Percentiles rank a stretch among this genome's conserved stretches.
Conservation (phyloP, 805 yeast species). For the Barnettozyma wickerhamii region DNA sequence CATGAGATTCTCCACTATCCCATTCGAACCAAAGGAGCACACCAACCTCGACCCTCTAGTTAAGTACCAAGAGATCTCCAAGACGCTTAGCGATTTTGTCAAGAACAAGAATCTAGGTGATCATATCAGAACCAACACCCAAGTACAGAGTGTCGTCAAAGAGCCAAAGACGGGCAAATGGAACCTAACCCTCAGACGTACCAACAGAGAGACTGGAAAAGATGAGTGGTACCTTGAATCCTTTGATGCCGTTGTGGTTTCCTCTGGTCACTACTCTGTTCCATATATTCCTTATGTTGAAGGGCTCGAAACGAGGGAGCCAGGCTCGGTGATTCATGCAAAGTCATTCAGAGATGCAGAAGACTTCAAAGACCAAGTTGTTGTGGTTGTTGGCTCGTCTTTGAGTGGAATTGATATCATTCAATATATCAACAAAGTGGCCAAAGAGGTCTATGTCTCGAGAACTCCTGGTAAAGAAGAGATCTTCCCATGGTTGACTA, state of each 20-base stretch:
- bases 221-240: slow-evolving; percentile 39
- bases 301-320: slow-evolving; percentile 40
- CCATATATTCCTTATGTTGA: slow-evolving; percentile 48
- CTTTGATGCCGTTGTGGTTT: slow-evolving; percentile 54
- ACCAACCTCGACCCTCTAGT: slow-evolving; percentile 32
- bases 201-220: slow-evolving; percentile 13
- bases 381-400: slow-evolving; percentile 39
- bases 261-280: slow-evolving; percentile 53
- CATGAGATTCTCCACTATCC: slow-evolving; percentile 33
- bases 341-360: slow-evolving; percentile 41
- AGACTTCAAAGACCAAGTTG: slow-evolving; percentile 35
- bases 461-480: slow-evolving; percentile 67
- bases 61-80: slow-evolving; percentile 29
- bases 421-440: slow-evolving; percentile 36
- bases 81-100: slow-evolving; percentile 27
- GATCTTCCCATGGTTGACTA: slow-evolving; percentile 37
- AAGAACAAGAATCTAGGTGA: slow-evolving; percentile 25
- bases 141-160: slow-evolving; percentile 34
- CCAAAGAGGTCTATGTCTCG: slow-evolving; percentile 50
- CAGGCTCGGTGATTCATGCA: slow-evolving; percentile 45
- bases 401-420: slow-evolving; percentile 38
- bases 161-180: slow-evolving; percentile 30
- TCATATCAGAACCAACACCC: slow-evolving; percentile 33
- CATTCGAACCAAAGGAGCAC: slow-evolving; percentile 16
- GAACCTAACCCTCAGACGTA: slow-evolving; percentile 27